Evolutionary conservation across 78 protist species (phyloP), one percentile per base, ranked within the genome.

Genomic region (Planoprotostelium fungivorum): DNA sequence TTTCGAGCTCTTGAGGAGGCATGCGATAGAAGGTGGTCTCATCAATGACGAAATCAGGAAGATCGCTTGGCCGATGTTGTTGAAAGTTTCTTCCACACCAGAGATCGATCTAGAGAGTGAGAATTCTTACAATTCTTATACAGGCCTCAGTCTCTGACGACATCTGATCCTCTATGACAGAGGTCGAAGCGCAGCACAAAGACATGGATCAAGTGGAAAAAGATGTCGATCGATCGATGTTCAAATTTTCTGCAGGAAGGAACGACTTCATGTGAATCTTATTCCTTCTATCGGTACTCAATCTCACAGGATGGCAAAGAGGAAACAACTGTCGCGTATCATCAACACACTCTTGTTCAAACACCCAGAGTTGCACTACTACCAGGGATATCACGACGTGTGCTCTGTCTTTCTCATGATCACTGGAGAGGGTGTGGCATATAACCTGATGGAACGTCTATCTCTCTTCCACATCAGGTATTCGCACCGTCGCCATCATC

Each of bases 221-320:
- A 86, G 94, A 92, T 92, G 94, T 92, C 37, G 94, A 92, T 36
- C 34, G 94, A 37, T 92, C 94, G 36, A 88, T 92, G 91, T 92
- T 90, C 91, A 92, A 92, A 89, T 92, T 92, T 73, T 88, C 94
- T 84, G 90, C 39, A 35, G 94, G 94, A n/a, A 89, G 85, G 36
- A 39, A 90, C 51, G 89, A 92, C 88, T 83, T 92, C 63, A 92
- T 91, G 93, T 86, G 38, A 29, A 0, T 83, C 35, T 83, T 89
- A 51, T 51, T 16, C 73, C 73, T 51, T 51, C 16, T 16, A 25
- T 51, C 16, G 31, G 16, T 51, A 25, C 16, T 51, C 31, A 25
- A 51, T 51, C 73, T 5, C 73, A 35, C 25, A 63, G 89, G 90
- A 86, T 90, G 87, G 63, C 34, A n/a, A 92, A 92, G 36, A 88